Base-by-base conservation (phyloP, 805 yeast genomes). In the Cyberlindnera nakhonratchasimensis region DNA sequence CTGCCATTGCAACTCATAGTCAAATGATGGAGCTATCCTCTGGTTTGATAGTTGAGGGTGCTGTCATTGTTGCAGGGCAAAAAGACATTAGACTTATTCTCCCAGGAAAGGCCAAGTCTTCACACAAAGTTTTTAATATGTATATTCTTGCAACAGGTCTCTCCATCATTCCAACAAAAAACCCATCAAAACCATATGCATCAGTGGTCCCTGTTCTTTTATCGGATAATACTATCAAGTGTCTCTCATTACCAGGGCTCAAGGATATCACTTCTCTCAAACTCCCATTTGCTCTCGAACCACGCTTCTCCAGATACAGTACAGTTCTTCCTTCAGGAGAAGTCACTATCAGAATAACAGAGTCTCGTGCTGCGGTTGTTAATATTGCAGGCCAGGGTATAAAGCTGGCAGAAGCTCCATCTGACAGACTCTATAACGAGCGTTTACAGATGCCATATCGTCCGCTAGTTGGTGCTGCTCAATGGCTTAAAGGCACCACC, bases 401-500 rank as follows among this genome's bases (percentile, higher is more conserved):
- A 11, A 23, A 33, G 8, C 20, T 42, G 6, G 31, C 28, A 2
- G 34, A 39, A 19, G 37, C 29, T 4, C 39, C 53, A n/a, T 59
- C 69, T 1, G 96, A 86, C 59, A 64, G 72, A 2, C 64, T 93
- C 26, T 90, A 82, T 65, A 83, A 86, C 55, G 82, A 77, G 20
- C 75, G 79, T 47, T 71, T 84, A 34, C 65, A 74, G 6, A 74
- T 83, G 17, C 95, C 96, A 2, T 75, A 78, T 24, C 72, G 98
- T 36, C 99, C 99, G 2, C 71, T 77, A 5, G 78, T 86, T 6
- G 78, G 88, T 28, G 76, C 93, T 0, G 68, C 86, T 33, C 91
- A 83, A 61, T 86, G 96, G 93, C 86, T 93, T 6, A 78, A 82
- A 51, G 96, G 96, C 3, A 67, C 83, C 0, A 77, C 78, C 16